These are phyloP conservation scores for Talaromyces sp. DNA, from an alignment of 2,329 filamentous ascomycete genomes.

Conservation along the genomic window DNA sequence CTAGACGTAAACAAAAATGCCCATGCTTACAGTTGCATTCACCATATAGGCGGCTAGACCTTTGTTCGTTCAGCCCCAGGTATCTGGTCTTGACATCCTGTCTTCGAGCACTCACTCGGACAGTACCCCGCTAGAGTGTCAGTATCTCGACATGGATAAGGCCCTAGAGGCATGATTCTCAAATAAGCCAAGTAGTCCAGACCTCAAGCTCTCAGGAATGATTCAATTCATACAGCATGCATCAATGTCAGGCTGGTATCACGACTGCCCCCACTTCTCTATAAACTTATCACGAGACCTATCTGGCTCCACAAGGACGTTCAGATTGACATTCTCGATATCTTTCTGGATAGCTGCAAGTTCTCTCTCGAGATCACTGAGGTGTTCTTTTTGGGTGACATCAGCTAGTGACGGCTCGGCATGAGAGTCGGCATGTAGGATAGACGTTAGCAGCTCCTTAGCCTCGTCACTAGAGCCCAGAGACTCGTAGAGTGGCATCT, in stretches of 20 bases:
- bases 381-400: constrained; percentile 28
- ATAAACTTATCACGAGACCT: constrained; percentile 7
- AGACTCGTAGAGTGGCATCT: constrained; percentile 32
- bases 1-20: background rate
- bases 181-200: background rate
- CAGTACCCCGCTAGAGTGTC: background rate
- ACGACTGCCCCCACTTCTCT: constrained; percentile 4
- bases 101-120: background rate
- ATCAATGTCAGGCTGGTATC: background rate
- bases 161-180: background rate
- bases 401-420: constrained; percentile 30
- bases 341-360: constrained; percentile 34
- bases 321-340: constrained; percentile 35
- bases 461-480: constrained; percentile 34
- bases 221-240: background rate
- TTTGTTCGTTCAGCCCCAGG: background rate
- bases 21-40: background rate
- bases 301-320: constrained; percentile 29
- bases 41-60: background rate
- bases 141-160: background rate
- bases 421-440: constrained; percentile 28
- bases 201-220: background rate
- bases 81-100: background rate
- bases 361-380: constrained; percentile 33
- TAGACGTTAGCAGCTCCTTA: constrained; percentile 33